Base-by-base conservation (phyloP, 139 green algal genomes). In the Haematococcus lacustris region DNA sequence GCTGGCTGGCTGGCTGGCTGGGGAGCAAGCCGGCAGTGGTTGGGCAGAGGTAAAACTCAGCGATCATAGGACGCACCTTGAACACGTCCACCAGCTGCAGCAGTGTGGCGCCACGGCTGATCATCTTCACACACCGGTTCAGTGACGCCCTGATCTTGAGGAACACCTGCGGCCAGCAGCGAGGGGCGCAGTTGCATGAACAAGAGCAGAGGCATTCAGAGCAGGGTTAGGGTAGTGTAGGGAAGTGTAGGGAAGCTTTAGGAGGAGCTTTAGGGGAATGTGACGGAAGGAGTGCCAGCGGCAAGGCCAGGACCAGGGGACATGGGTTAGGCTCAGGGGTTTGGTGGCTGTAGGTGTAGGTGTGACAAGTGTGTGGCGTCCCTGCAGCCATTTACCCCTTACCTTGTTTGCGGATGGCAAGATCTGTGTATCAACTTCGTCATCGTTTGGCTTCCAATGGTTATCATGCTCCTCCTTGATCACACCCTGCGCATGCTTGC, bases 111-210 rank as follows among this genome's bases (percentile, higher is more conserved):
- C 88, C 90, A 9, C 83, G 79, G 66, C 78, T 90, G 47, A 98
- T 85, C 64, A 86, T 82, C 39, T 85, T 87, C 71, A 85, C 86
- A 76, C 88, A 93, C 71, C 92, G 90, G 32, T 87, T 88, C 40
- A 97, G 86, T 26, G 79, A 89, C 38, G 83, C 77, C 51, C 93
- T 91, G 73, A 99, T 90, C 67, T 88, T 87, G 13, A 93, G 76
- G 85, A 97, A 97, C 43, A 79, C 59, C 68, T 78, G 64, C 37
- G 30, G 30, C 7, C 25, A 64, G 9, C 53, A 64, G 53, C n/a
- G 17, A 64, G 13, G 23, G 13, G 53, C 21, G 53, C 43, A 53
- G 47, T 57, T 21, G 21, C 47, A 57, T 57, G 43, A 92, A 77
- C 60, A 90, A 78, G 30, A 21, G 64, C 6, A 69, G 25, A 43